A percentile compares a stretch with the other conserved stretches of the same genome.
These are phyloP conservation scores for Aspergillus quadricinctus DNA, from an alignment of 2,329 filamentous ascomycete genomes.

Conservation along the genomic window DNA sequence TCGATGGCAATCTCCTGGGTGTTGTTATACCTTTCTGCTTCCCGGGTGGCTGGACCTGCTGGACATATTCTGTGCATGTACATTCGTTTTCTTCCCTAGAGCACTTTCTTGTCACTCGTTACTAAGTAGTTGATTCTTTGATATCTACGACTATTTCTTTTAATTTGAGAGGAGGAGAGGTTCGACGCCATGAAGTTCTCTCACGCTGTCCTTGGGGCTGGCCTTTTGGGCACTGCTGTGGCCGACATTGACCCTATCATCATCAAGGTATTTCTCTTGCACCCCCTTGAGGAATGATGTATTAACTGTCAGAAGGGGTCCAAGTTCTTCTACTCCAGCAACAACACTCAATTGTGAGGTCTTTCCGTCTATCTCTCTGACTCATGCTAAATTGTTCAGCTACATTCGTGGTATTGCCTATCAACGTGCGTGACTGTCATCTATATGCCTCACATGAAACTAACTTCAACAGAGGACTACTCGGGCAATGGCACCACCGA, in stretches of 20 bases:
- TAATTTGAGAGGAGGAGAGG: neutral
- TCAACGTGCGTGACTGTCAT: constrained; percentile 49
- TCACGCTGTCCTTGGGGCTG: constrained; percentile 4
- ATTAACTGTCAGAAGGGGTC: constrained; percentile 45
- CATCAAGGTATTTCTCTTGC: constrained; percentile 46
- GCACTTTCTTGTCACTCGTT: neutral
- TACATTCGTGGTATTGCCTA: constrained; percentile 92
- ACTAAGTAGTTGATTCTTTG: neutral
- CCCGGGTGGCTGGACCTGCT: neutral
- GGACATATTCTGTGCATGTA: neutral
- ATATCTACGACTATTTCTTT: neutral
- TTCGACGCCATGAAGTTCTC: constrained; percentile 5
- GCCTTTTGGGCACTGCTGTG: constrained; percentile 3
- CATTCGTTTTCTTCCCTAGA: neutral
- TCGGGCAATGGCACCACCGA: constrained; percentile 7
- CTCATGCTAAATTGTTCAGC: neutral
- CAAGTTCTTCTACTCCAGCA: constrained; percentile 83
- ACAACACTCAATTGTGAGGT: constrained; percentile 60
- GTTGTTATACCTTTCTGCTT: neutral
- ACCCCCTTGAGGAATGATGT: neutral
- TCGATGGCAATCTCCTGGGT: neutral
- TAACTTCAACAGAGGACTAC: constrained; percentile 50
- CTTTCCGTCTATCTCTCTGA: neutral
- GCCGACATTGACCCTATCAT: constrained; percentile 51
- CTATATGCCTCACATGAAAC: no score